phyloP scores from a whole-genome alignment of 2,329 filamentous ascomycete species.

The Alternaria atra region DNA sequence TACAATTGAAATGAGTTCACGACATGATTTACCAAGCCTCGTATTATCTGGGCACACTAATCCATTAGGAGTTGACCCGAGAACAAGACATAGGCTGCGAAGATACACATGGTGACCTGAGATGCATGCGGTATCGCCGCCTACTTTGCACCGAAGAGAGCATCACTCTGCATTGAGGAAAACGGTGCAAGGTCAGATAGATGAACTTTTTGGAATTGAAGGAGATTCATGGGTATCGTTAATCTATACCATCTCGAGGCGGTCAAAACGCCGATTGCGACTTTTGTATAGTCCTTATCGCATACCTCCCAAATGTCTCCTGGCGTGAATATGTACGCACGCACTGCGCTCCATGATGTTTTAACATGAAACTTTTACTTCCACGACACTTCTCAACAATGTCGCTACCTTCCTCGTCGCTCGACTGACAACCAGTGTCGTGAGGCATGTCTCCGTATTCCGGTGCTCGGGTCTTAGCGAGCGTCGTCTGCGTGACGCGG shows the following conservation, averaged over 20 bases:
- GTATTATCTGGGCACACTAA: neutral
- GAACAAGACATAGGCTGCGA: neutral
- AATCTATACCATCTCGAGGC: neutral
- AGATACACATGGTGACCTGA: neutral
- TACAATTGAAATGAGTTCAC: neutral
- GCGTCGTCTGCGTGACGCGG: neutral
- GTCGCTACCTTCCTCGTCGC: neutral
- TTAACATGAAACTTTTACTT: neutral
- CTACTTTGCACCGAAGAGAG: neutral
- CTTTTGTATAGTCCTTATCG: neutral
- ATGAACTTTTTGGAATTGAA: neutral
- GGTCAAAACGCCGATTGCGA: neutral
- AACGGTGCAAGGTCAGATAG: neutral
- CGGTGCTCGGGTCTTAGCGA: neutral
- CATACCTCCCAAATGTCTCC: neutral
- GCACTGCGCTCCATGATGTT: neutral
- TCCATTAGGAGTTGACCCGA: neutral
- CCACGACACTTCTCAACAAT: neutral
- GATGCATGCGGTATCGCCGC: fast-evolving
- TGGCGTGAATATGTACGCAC: neutral
- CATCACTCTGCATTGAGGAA: too few relatives aligned
- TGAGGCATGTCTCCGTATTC: neutral
- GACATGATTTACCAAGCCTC: neutral
- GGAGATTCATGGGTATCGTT: neutral
- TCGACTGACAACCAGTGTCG: neutral